phyloP scores from a whole-genome alignment of 2,329 filamentous ascomycete species.

The Fusarium cyanostomum region DNA sequence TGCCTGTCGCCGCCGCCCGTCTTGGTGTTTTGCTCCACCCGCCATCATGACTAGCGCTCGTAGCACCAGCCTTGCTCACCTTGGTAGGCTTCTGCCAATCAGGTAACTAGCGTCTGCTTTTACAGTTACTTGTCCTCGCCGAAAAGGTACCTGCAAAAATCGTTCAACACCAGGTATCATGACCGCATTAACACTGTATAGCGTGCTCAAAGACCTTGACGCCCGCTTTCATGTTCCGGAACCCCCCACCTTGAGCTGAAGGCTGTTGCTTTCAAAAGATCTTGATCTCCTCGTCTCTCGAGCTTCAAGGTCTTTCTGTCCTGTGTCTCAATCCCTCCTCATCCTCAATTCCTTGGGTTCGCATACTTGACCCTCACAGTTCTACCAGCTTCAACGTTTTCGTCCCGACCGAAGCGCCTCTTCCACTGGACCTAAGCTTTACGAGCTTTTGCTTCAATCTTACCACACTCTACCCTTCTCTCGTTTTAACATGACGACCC shows the following conservation, averaged over 20 bases:
- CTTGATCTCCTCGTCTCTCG: slow-evolving; percentile 20
- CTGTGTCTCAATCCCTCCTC: slow-evolving; percentile 8
- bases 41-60: slow-evolving; percentile 18
- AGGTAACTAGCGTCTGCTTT: neutral
- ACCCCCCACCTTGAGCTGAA: slow-evolving; percentile 28
- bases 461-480: neutral
- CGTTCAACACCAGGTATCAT: slow-evolving; percentile 5
- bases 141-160: slow-evolving; percentile 18
- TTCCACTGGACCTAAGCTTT: neutral
- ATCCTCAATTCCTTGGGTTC: neutral
- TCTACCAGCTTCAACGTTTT: neutral
- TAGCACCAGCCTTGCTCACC: slow-evolving; percentile 21
- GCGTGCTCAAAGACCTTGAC: slow-evolving; percentile 1
- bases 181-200: slow-evolving; percentile 20
- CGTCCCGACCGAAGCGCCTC: neutral
- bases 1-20: slow-evolving; percentile 14
- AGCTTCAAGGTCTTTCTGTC: slow-evolving; percentile 22
- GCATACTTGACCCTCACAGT: neutral
- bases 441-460: neutral
- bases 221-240: slow-evolving; percentile 1
- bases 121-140: slow-evolving; percentile 12
- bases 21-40: slow-evolving; percentile 33
- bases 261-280: slow-evolving; percentile 26
- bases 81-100: slow-evolving; percentile 15
- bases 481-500: slow-evolving; percentile 69